Percentiles rank a stretch among this genome's conserved stretches.
phyloP scores from a whole-genome alignment of 2,329 filamentous ascomycete species.

The Colletotrichum aenigma region DNA sequence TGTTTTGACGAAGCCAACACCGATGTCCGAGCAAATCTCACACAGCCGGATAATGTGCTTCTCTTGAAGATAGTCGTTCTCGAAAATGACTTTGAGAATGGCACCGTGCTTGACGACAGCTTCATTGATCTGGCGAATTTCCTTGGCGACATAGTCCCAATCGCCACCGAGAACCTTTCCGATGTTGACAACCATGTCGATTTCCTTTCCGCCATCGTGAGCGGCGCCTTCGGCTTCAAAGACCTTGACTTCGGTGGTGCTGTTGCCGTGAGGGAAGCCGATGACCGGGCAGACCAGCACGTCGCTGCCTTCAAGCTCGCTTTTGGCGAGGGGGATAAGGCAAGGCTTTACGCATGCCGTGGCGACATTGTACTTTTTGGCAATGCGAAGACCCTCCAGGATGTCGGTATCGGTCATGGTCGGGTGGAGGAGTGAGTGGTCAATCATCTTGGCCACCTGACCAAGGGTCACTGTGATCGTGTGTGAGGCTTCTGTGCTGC shows the following conservation, averaged over 20 bases:
- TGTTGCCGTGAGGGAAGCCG: slow-evolving; percentile 65
- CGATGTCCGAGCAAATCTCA: slow-evolving; percentile 54
- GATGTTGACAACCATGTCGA: slow-evolving; percentile 67
- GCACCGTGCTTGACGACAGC: slow-evolving; percentile 47
- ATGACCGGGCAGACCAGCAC: slow-evolving; percentile 63
- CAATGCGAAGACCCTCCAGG: slow-evolving; percentile 49
- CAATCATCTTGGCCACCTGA: slow-evolving; percentile 59
- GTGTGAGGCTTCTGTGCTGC: slow-evolving; percentile 8
- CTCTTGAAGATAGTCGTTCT: slow-evolving; percentile 60
- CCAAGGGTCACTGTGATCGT: slow-evolving; percentile 45
- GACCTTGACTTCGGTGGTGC: slow-evolving; percentile 57
- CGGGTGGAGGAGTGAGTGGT: slow-evolving; percentile 66
- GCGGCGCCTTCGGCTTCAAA: slow-evolving; percentile 54
- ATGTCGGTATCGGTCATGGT: slow-evolving; percentile 64
- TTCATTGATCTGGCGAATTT: slow-evolving; percentile 55
- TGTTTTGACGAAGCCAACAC: slow-evolving; percentile 64
- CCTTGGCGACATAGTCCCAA: slow-evolving; percentile 59
- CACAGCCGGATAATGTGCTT: slow-evolving; percentile 57
- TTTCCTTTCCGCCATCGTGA: slow-evolving; percentile 53
- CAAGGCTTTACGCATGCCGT: slow-evolving; percentile 51
- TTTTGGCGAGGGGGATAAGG: slow-evolving; percentile 50
- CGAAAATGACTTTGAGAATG: slow-evolving; percentile 65
- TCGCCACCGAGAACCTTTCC: slow-evolving; percentile 61
- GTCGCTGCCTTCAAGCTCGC: slow-evolving; percentile 48
- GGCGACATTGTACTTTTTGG: slow-evolving; percentile 48